Evolutionary conservation across 2,329 filamentous ascomycete species (phyloP), one percentile per base, ranked within the genome.

Genomic region (Trichothecium sympodiale): DNA sequence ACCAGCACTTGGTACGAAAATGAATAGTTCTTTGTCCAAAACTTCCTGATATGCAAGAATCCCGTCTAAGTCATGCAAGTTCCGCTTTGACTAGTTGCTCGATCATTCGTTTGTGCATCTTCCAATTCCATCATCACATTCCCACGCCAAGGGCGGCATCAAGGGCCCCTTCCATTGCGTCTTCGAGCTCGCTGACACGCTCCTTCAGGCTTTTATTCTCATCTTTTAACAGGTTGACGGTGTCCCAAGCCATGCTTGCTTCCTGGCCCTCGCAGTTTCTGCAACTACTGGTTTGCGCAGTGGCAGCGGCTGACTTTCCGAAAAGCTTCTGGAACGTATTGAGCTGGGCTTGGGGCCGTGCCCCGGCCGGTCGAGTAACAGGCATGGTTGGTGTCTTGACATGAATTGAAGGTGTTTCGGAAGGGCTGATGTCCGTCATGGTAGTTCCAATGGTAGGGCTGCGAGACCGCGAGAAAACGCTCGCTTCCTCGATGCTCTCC

Each of bases 181-280:
- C 62, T 55, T 81, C 76, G 3, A 81, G 53, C 44, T 73, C 62
- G 14, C 65, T 63, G 4, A 81, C 71, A 15, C 74, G 59, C 28
- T 65, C 61, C 59, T 80, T 80, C 34, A 81, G 52, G 8, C 66
- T 65, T 46, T 61, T 68, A 44, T 81, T 81, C 59, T 81, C 77
- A 32, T 74, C 70, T 28, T 72, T 61, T 39, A 80, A 54, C 32
- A 78, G 42, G 35, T 67, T 65, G n/a, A 77, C 75, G 4, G 76
- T 77, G 47, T 80, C 68, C 76, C 76, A 80, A 4, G 76, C 76
- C 27, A 74, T 62, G 43, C 71, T 74, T 10, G 69, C 62, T 35
- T 73, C 69, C 45, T 69, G 66, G 10, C 76, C 74, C 36, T 63
- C 54, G 51, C 77, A 80, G 46, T 77, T 79, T 25, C 53, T 46